Conservation (phyloP, 495 filamentous ascomycete species). For the Massariosphaeria phaeospora region DNA sequence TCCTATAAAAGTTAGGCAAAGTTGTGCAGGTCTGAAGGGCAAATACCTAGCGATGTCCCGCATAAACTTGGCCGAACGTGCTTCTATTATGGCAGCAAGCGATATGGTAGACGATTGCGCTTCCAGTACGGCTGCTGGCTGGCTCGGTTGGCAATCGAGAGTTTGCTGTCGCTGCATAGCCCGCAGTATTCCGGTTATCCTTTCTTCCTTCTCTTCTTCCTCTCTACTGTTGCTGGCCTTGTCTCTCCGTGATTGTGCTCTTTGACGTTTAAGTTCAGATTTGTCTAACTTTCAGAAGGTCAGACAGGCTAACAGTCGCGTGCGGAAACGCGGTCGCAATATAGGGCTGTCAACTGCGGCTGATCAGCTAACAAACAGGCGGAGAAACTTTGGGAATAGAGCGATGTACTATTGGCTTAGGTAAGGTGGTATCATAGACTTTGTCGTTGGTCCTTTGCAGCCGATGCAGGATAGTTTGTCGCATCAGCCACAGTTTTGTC, state of each 20-base stretch:
- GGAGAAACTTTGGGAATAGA: not conserved
- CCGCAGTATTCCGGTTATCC: not conserved
- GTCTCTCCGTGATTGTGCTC: not conserved
- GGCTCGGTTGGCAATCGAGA: not conserved
- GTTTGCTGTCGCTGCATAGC: not conserved
- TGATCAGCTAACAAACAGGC: not conserved
- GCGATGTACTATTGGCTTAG: not conserved
- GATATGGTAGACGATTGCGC: not conserved
- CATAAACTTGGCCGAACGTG: not conserved
- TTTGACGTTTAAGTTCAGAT: not conserved
- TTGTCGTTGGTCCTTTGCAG: too few species aligned
- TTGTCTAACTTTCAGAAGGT: not conserved
- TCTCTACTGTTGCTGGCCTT: not conserved
- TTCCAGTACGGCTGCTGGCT: not conserved
- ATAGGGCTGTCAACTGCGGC: not conserved
- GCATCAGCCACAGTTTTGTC: not conserved
- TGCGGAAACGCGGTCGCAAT: not conserved
- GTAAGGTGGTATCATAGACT: not conserved
- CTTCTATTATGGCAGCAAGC: not conserved
- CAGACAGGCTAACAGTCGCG: not conserved
- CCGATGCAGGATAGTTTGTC: too few species aligned
- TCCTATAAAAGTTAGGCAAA: conserved; percentile 1
- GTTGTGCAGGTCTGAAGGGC: not conserved
- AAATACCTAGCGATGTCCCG: not conserved
- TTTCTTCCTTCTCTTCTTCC: not conserved